Evolutionary conservation across 257 asterid species (phyloP), one percentile per base, ranked within the genome.

Genomic region (Misopates orontium): DNA sequence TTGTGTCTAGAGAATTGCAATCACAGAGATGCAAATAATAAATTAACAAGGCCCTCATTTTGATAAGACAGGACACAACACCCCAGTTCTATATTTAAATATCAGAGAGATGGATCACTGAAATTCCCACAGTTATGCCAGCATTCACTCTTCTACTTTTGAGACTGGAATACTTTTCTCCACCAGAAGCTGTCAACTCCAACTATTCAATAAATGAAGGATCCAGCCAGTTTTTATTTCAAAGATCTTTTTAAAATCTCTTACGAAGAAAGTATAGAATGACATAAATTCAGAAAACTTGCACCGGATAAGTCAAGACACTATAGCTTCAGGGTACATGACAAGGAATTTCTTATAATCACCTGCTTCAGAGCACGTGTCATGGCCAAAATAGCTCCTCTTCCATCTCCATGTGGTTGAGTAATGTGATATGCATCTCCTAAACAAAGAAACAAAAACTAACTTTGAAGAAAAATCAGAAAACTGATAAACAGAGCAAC

Each of bases 351-450:
- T 41, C 5, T 21, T 22, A n/a, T 61, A 31, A 57, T 15, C 57
- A 87, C 98, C 97, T 90, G 96, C 64, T 83, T 73, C 74, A 93
- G 66, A 70, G 99, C 96, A 67, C 95, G 92, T 32, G 81, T 73
- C 97, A 93, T 93, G 68, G 99, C 96, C 73, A 93, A 80, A 69
- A 83, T 19, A 54, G 99, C 97, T 55, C 99, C 99, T 83, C 89
- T 82, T 74, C 97, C 99, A 76, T 80, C 89, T 41, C 73, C 80
- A 56, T 88, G 95, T 32, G 99, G 99, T 80, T 90, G 94, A 57
- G 99, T 93, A 52, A 93, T 93, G 75, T 93, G 99, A 77, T 88
- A 71, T 36, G 97, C 97, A 72, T 90, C 97, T 62, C 97, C 99
- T 93, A 80, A 72, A 76, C 54, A 69, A 72, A 67, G 60, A 19